A percentile compares a stretch with the other conserved stretches of the same genome.
phyloP scores from a whole-genome alignment of 805 yeast genomes.

The Yueomyces sp. region DNA sequence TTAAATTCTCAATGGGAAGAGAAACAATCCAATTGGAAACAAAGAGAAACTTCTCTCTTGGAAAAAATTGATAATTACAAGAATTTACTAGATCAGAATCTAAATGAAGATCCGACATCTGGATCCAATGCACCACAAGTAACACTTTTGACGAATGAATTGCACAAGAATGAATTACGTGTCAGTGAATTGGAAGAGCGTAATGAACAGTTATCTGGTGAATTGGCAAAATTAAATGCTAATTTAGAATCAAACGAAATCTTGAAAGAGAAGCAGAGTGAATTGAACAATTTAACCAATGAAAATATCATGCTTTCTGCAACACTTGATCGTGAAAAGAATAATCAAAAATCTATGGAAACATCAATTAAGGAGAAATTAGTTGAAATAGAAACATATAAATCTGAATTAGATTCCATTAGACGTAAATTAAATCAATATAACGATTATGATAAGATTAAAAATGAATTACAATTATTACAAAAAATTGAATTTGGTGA shows the following conservation, averaged over 20 bases:
- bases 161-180: not conserved
- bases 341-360: conserved; percentile 5
- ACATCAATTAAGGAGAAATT: conserved; percentile 22
- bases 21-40: conserved; percentile 54
- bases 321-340: conserved; percentile 18
- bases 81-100: not conserved
- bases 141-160: not conserved
- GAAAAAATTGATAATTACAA: conserved; percentile 5
- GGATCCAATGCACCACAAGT: not conserved
- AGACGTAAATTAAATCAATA: conserved; percentile 36
- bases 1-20: conserved; percentile 57
- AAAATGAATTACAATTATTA: conserved; percentile 58
- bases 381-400: conserved; percentile 16
- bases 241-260: not conserved
- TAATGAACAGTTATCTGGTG: conserved; percentile 60
- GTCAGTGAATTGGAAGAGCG: conserved; percentile 56
- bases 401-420: conserved; percentile 37
- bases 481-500: conserved; percentile 67
- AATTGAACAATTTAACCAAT: conserved; percentile 31
- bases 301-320: conserved; percentile 41
- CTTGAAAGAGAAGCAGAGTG: not conserved
- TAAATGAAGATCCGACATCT: not conserved
- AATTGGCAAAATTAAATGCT: conserved; percentile 29
- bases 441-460: conserved; percentile 68
- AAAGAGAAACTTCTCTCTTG: conserved; percentile 39